Conservation (phyloP, 345 rosid genomes). For the Rhizophora apiculata region DNA sequence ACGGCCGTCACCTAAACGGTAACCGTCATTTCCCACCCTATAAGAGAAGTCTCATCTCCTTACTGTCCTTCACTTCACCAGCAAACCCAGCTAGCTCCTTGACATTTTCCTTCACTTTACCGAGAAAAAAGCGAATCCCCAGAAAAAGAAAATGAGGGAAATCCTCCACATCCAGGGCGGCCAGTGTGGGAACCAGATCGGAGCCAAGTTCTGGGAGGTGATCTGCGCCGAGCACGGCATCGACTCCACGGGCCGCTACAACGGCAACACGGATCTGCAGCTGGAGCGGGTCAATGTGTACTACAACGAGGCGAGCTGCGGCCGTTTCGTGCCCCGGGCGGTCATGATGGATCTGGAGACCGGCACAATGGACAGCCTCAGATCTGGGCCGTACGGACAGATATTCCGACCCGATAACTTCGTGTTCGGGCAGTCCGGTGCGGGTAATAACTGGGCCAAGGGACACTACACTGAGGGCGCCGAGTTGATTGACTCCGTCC, state of each 20-base stretch:
- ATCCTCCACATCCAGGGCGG: slow-evolving; percentile 79
- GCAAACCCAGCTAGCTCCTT: not conserved
- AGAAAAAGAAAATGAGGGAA: slow-evolving; percentile 52
- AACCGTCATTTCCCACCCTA: slow-evolving; percentile 15
- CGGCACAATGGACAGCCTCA: slow-evolving; percentile 76
- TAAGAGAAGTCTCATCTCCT: not conserved
- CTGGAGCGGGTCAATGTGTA: slow-evolving; percentile 70
- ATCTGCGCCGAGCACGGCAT: slow-evolving; percentile 79
- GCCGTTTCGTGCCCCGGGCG: slow-evolving; percentile 71
- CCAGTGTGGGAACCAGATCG: slow-evolving; percentile 79
- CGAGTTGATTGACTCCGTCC: slow-evolving; percentile 68
- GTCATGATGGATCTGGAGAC: slow-evolving; percentile 80
- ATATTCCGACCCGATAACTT: slow-evolving; percentile 73
- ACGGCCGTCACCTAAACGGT: slow-evolving; percentile 11
- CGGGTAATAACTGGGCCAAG: slow-evolving; percentile 82
- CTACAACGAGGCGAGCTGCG: slow-evolving; percentile 77
- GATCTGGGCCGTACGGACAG: slow-evolving; percentile 72
- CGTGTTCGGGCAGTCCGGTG: slow-evolving; percentile 79
- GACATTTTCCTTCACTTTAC: slow-evolving; percentile 14
- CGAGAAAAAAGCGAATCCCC: slow-evolving; percentile 1
- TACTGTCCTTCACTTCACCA: not conserved
- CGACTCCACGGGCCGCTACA: slow-evolving; percentile 73
- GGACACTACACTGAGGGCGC: slow-evolving; percentile 91
- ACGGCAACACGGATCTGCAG: slow-evolving; percentile 59
- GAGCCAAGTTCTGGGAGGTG: slow-evolving; percentile 83